These are phyloP conservation scores for Toxicodendron radicans DNA, from an alignment of 345 rosid genomes.

Conservation along the genomic window DNA sequence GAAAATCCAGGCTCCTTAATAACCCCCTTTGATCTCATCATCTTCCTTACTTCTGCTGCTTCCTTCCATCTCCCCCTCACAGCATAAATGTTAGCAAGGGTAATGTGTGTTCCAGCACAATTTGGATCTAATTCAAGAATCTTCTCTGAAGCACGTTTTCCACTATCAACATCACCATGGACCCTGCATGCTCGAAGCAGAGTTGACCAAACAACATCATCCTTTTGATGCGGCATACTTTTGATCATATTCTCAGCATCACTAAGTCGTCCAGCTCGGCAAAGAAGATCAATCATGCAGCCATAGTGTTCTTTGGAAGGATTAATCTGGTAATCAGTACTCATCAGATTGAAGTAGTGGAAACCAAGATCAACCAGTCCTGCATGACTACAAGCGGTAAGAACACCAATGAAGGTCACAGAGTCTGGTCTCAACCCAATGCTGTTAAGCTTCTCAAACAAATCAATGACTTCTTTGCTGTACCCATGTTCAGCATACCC, in stretches of 20 bases:
- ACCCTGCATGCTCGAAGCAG: slow-evolving; percentile 69
- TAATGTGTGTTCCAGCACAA: slow-evolving; percentile 72
- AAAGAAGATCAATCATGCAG: slow-evolving; percentile 87
- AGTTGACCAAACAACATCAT: slow-evolving; percentile 85
- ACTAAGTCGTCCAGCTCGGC: slow-evolving; percentile 65
- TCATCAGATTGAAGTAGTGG: slow-evolving; percentile 69
- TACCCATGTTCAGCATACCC: slow-evolving; percentile 91
- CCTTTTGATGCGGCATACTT: slow-evolving; percentile 63
- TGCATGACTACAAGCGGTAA: slow-evolving; percentile 77
- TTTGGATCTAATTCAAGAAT: slow-evolving; percentile 69
- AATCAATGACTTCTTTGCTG: slow-evolving; percentile 63
- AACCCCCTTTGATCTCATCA: slow-evolving; percentile 70
- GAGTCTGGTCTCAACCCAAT: slow-evolving; percentile 68
- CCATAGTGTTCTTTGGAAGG: slow-evolving; percentile 90
- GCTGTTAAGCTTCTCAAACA: slow-evolving; percentile 62
- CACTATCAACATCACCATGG: slow-evolving; percentile 68
- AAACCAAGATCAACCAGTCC: slow-evolving; percentile 80
- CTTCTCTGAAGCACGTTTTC: slow-evolving; percentile 56
- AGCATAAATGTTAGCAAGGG: slow-evolving; percentile 74
- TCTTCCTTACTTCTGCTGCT: slow-evolving; percentile 69
- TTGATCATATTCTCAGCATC: slow-evolving; percentile 78
- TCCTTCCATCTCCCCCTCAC: slow-evolving; percentile 75
- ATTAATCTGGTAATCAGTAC: slow-evolving; percentile 36
- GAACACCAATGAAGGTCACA: slow-evolving; percentile 78
- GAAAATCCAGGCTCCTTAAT: slow-evolving; percentile 90